Base-by-base conservation (phyloP, 2,329 filamentous ascomycete genomes). In the Clathrospora elynae region DNA sequence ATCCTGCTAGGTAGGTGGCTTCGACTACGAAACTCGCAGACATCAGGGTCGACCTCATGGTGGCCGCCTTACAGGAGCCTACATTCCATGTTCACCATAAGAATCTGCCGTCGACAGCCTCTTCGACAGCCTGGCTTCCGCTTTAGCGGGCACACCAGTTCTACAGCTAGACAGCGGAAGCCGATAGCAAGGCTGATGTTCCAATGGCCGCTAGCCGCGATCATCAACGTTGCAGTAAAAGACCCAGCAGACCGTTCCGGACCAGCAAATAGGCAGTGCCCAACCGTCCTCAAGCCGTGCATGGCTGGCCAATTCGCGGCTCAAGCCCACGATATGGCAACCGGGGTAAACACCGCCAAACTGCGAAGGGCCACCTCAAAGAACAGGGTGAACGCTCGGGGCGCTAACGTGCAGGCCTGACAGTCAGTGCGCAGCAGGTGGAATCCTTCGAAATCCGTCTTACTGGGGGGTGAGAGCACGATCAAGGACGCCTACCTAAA, bases 401-500 rank as follows among this genome's bases (percentile, higher is more conserved):
- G 57, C 57, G 59, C 57, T 61, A 62, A 59, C 17, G 33, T 53
- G 49, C 54, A 53, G 46, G 53, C 49, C 51, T 51, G 47, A 51
- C 48, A 35, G 55, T 49, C 55, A 43, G 44, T 59, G 55, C 55
- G 53, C 53, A 51, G 42, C 43, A 51, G n/a, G n/a, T n/a, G n/a
- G 36, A 47, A 49, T 58, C 55, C 55, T 55, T 55, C 51, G 48
- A 50, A 39, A 30, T 52, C 47, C 39, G 37, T 23, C 41, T 33
- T 49, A 57, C 61, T 55, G 55, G 60, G 62, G 62, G 57, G 46
- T 30, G 28, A n/a, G n/a, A n/a, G 31, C 31, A 49, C 51, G 59
- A 63, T 62, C 58, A 55, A 66, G 56, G 62, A 63, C 59, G 60
- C 65, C n/a, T n/a, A 64, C 59, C 62, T 62, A 49, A 55, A 19